A percentile compares a stretch with the other conserved stretches of the same genome.
Evolutionary conservation across 148 eudicot genomes (phyloP).

Genomic region (Cornus florida): DNA sequence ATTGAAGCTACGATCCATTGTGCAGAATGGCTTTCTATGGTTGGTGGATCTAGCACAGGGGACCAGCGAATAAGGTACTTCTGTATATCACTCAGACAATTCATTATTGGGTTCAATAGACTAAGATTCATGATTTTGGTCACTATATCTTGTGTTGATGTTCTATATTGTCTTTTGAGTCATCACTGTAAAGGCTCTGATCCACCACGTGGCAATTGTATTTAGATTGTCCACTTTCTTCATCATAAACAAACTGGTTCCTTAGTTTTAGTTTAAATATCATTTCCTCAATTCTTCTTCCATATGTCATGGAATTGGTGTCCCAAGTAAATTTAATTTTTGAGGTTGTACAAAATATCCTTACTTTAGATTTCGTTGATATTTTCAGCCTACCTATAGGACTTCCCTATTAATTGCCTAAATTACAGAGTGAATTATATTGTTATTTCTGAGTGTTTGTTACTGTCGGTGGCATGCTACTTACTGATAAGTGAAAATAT

Average conservation of each 20-base stretch:
- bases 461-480: background rate
- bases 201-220: background rate
- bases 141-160: background rate
- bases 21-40: conserved; percentile 99
- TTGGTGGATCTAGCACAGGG: conserved; percentile 98
- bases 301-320: background rate
- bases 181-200: background rate
- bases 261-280: background rate
- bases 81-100: background rate
- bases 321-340: background rate
- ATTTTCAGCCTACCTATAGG: background rate
- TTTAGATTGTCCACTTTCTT: background rate
- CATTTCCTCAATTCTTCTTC: background rate
- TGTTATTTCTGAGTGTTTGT: too few relatives aligned
- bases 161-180: background rate
- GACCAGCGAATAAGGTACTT: conserved; percentile 83
- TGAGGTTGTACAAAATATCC: background rate
- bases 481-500: background rate
- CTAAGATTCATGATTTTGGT: background rate
- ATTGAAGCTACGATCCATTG: conserved; percentile 99
- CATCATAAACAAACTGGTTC: background rate
- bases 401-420: background rate
- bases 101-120: background rate
- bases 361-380: too few relatives aligned
- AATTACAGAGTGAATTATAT: background rate